Evolutionary conservation across 2,329 filamentous ascomycete genomes (phyloP).

Genomic region (Thielaviopsis ethacetica): DNA sequence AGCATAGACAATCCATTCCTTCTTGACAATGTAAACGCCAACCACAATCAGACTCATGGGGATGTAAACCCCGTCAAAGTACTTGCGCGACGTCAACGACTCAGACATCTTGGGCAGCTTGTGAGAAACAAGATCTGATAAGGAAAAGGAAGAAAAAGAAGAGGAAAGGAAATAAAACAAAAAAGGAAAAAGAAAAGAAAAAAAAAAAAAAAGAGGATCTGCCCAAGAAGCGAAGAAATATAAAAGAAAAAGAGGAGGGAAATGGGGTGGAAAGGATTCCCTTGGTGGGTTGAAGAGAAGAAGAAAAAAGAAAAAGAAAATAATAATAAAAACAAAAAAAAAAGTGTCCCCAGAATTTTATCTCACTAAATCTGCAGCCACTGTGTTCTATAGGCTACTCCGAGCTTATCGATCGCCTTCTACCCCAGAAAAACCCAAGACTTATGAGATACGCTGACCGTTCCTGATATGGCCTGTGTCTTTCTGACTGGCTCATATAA

Average conservation of each 20-base stretch:
- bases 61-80: slow-evolving; percentile 67
- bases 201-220: neutral
- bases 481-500: too few species aligned
- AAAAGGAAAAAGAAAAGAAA: neutral
- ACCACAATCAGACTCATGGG: slow-evolving; percentile 64
- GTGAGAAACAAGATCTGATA: neutral
- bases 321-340: neutral
- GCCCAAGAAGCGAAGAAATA: neutral
- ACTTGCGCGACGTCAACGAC: slow-evolving; percentile 39
- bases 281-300: neutral
- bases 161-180: slow-evolving; percentile 1
- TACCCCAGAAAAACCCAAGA: too few species aligned
- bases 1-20: slow-evolving; percentile 59
- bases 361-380: neutral
- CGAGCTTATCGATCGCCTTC: too few species aligned
- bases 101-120: slow-evolving; percentile 17
- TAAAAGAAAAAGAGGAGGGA: neutral
- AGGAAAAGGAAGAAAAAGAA: slow-evolving; percentile 1
- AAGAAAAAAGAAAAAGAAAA: neutral
- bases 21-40: slow-evolving; percentile 63
- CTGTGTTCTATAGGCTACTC: neutral
- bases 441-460: too few species aligned
- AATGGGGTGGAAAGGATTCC: neutral
- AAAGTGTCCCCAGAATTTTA: neutral
- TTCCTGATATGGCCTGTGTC: too few species aligned